Evolutionary conservation across 306 rosid genomes (phyloP).

Genomic region (Prunus salicina): DNA sequence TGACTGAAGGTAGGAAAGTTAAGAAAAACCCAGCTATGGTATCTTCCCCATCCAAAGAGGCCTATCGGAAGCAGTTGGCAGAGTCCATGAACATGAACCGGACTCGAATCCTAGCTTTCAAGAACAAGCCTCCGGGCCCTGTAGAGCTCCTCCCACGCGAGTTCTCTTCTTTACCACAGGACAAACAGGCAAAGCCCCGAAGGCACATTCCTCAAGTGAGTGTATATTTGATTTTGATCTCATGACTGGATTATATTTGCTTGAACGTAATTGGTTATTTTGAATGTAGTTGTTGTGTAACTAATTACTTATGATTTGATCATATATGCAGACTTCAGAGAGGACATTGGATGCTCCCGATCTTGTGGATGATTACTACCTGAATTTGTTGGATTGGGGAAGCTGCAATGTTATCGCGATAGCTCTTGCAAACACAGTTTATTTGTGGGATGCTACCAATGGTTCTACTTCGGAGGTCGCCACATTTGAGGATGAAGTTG

Average conservation of each 20-base stretch:
- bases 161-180: constrained; percentile 13
- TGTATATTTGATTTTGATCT: too few species aligned
- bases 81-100: constrained; percentile 69
- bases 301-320: not conserved
- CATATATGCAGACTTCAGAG: too few species aligned
- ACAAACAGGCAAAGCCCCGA: too few species aligned
- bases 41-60: constrained; percentile 53
- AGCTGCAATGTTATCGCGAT: constrained; percentile 39
- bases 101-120: constrained; percentile 73
- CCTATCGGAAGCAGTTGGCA: constrained; percentile 54
- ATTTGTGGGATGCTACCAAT: constrained; percentile 63
- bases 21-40: constrained; percentile 52
- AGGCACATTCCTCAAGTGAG: too few species aligned
- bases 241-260: too few species aligned
- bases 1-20: constrained; percentile 35
- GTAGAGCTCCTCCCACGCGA: constrained; percentile 48
- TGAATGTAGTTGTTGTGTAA: too few species aligned
- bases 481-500: constrained; percentile 61
- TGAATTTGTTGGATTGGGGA: too few species aligned
- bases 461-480: constrained; percentile 62
- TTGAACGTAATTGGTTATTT: too few species aligned
- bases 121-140: constrained; percentile 66
- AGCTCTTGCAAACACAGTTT: constrained; percentile 59
- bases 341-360: too few species aligned
- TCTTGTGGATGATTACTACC: constrained; percentile 55